phyloP scores from a whole-genome alignment of 495 filamentous ascomycete species.

The Aspergillus ellipticus region DNA sequence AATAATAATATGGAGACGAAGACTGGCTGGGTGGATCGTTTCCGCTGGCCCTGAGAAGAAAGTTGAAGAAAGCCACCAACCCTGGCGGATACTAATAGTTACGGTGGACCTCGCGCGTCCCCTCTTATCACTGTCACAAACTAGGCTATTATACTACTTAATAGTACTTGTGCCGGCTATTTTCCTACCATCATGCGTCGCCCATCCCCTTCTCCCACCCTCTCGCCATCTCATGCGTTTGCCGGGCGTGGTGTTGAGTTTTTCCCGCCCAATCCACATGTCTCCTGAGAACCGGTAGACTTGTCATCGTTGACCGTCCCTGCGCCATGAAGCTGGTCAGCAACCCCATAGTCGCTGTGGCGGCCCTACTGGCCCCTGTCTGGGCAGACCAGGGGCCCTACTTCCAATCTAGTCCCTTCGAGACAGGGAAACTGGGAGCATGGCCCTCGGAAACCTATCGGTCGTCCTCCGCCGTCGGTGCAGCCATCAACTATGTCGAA shows the following conservation, averaged over 20 bases:
- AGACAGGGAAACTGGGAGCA: slow-evolving; percentile 30
- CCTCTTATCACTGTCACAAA: too few species aligned
- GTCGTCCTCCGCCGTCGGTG: slow-evolving; percentile 33
- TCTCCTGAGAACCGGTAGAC: neutral
- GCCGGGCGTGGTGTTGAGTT: neutral
- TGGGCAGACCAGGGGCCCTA: slow-evolving; percentile 13
- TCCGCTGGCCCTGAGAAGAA: too few species aligned
- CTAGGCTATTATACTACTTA: neutral
- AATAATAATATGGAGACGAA: neutral
- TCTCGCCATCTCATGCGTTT: neutral
- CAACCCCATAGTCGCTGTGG: slow-evolving; percentile 4
- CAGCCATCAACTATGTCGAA: slow-evolving; percentile 34
- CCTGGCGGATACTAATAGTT: too few species aligned
- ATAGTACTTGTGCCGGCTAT: neutral
- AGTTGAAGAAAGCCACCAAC: too few species aligned
- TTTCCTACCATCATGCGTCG: neutral
- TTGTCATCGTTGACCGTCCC: neutral
- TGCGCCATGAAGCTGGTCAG: slow-evolving; percentile 12
- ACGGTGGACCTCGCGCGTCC: too few species aligned
- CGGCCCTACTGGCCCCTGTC: neutral
- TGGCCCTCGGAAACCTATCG: slow-evolving; percentile 40
- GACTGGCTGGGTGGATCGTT: too few species aligned
- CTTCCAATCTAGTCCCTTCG: slow-evolving; percentile 19
- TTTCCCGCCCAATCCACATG: neutral
- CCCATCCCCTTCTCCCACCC: neutral